A percentile compares a stretch with the other conserved stretches of the same genome.
Conservation (phyloP, 257 asterid species). For the Osmanthus fragrans region DNA sequence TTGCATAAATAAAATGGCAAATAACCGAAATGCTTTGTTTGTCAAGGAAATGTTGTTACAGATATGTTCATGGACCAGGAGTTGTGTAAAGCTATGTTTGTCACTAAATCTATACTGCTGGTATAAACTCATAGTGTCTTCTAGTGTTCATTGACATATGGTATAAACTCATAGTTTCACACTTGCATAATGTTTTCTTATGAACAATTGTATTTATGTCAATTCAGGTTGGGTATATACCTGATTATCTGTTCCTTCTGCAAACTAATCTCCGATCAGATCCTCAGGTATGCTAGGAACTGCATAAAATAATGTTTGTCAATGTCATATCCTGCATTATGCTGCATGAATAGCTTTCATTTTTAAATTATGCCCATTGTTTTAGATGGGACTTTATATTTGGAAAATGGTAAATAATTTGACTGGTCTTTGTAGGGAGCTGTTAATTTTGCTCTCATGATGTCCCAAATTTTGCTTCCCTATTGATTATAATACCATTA, state of each 20-base stretch:
- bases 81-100: not conserved
- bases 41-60: not conserved
- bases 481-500: slow-evolving; percentile 78
- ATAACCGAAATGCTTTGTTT: too few relatives aligned
- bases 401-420: too few relatives aligned
- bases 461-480: slow-evolving; percentile 99
- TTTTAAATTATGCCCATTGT: too few relatives aligned
- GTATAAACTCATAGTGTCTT: not conserved
- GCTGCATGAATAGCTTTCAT: too few relatives aligned
- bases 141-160: not conserved
- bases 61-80: not conserved
- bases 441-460: slow-evolving; percentile 37
- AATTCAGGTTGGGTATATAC: slow-evolving; percentile 64
- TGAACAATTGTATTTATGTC: slow-evolving; percentile 20
- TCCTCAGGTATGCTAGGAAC: slow-evolving; percentile 5
- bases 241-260: slow-evolving; percentile 62
- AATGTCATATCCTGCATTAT: too few relatives aligned
- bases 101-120: not conserved
- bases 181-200: slow-evolving; percentile 12
- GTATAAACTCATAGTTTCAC: too few relatives aligned
- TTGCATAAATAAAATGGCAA: not conserved
- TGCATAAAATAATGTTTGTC: not conserved
- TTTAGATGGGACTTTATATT: too few relatives aligned
- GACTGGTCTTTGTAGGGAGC: slow-evolving; percentile 60
- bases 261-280: slow-evolving; percentile 55